Base-by-base conservation (phyloP, 2,329 filamentous ascomycete genomes). In the Penicillium vulpinum region DNA sequence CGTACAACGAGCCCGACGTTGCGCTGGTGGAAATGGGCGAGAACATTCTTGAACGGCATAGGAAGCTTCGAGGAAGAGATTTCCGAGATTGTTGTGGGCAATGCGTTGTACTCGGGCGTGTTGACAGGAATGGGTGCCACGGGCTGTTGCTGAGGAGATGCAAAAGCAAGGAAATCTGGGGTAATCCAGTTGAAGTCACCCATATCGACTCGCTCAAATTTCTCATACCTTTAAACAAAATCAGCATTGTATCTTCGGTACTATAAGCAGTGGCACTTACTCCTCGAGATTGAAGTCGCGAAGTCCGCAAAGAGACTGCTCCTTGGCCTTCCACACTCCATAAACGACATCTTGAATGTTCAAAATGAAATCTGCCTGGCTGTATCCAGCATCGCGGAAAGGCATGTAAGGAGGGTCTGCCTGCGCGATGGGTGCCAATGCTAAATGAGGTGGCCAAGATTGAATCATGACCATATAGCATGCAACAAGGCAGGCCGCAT, bases 141-240 rank as follows among this genome's bases (percentile, higher is more conserved):
- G 5, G 92, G 90, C 55, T 85, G 82, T 68, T 92, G 88, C 75
- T 97, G 92, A 11, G 94, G 94, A 21, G 93, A 97, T 43, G 94
- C 94, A 73, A 99, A 97, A 22, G 94, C 94, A 50, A 99, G 84
- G 78, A 99, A 99, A 70, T 92, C 82, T 9, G 93, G 92, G 6
- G 92, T 96, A 57, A 99, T 85, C 94, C 94, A 99, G 84, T 99
- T 99, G 88, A 99, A 99, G 78, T 99, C 94, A 62, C 94, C 94
- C 81, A 97, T 92, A 73, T 99, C 94, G 21, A 99, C 94, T 57
- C 94, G 85, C 79, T 99, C 94, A 68, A 86, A 99, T 73, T 85
- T 89, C 78, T 99, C 94, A 73, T 99, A 99, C 59, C 84, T 86
- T n/a, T 35, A 15, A 33, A 15, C 11, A 11, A 16, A n/a, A 39